phyloP scores from a whole-genome alignment of 305 asterid species.

The Solanum hybrid region DNA sequence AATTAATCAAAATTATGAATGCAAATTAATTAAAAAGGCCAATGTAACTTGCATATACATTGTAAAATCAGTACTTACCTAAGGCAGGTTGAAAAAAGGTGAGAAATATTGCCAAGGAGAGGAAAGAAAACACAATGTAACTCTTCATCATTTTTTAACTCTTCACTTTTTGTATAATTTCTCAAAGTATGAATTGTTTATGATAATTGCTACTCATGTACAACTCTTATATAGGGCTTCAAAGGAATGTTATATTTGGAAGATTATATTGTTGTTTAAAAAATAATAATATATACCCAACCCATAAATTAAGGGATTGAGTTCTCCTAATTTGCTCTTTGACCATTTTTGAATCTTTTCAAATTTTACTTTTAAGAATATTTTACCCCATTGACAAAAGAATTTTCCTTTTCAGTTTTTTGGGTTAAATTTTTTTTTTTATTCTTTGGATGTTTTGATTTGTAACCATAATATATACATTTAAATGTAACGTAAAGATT shows the following conservation, averaged over 20 bases:
- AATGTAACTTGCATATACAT: too few relatives aligned
- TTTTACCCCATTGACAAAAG: neutral
- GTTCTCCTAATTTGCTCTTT: neutral
- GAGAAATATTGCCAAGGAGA: neutral
- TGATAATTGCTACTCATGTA: neutral
- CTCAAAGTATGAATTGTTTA: neutral
- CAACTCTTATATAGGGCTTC: neutral
- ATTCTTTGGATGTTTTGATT: neutral
- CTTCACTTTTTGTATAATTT: neutral
- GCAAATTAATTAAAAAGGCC: accelerated
- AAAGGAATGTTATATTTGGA: neutral
- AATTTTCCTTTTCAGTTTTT: neutral
- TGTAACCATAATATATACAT: neutral
- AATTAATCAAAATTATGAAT: neutral
- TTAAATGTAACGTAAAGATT: neutral
- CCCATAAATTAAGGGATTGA: neutral
- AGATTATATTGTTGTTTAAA: neutral
- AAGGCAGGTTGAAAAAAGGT: neutral
- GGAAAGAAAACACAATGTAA: neutral
- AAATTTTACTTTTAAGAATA: neutral
- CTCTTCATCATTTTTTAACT: neutral
- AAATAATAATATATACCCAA: neutral
- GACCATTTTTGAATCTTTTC: neutral
- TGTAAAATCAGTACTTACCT: neutral
- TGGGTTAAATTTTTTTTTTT: neutral